Evolutionary conservation across 805 yeast species (phyloP), one percentile per base, ranked within the genome.

Genomic region (Ogataea pini): DNA sequence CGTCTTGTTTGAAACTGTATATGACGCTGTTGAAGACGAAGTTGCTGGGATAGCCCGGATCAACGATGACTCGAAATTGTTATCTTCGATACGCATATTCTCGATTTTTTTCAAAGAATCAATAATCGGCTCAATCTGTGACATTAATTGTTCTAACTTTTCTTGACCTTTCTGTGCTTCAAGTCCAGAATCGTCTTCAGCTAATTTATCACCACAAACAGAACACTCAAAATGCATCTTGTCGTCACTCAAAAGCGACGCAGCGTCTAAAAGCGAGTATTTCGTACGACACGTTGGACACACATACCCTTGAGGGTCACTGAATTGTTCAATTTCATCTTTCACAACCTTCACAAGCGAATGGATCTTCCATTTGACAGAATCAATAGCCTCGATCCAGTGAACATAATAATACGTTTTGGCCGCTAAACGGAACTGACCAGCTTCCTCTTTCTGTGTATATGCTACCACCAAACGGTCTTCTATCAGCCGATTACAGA

Each of bases 301-400:
- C 50, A 88, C 77, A 63, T 87, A 94, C 2, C 98, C 99, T 61
- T 94, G 96, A 1, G 97, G 96, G 57, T 89, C 91, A 20, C 89
- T 83, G 59, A 85, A 87, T 54, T 83, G 86, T 44, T 89, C 83
- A 70, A 92, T 78, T 60, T 90, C 96, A 54, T 86, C 88, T 62
- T 89, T 89, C 47, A 91, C 75, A 46, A 76, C 66, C 57, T 84
- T 85, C 12, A 89, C 97, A 22, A 94, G 77, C 40, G 87, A 80
- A 65, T 92, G 96, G 50, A 92, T 87, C 62, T 91, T 90, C 98
- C 98, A 94, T 68, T 94, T 94, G 63, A 94, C 82, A 3, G 97
- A 82, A 69, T 94, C 99, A 34, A 94, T 88, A 0, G 98, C 96
- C 65, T 90, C 96, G 2, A 97, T 89, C 63, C 80, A 82, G 62